Percentiles rank a stretch among this genome's conserved stretches.
These are phyloP conservation scores for Colletotrichum australisinense DNA, from an alignment of 2,329 filamentous ascomycete genomes.

Conservation along the genomic window DNA sequence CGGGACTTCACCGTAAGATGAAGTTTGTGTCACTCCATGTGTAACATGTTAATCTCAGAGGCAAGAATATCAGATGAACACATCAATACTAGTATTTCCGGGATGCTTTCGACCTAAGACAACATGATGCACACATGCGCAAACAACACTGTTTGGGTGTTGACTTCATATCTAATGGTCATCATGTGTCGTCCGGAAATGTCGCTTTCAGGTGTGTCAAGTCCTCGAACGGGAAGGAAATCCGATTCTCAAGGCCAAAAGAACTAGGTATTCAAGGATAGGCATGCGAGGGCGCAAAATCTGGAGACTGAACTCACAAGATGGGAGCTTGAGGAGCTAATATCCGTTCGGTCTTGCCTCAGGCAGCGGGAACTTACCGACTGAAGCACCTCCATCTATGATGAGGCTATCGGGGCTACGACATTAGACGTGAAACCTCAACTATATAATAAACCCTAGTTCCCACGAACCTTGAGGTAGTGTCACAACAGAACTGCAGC, in stretches of 20 bases:
- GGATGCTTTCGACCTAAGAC: background rate
- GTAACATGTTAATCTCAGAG: background rate
- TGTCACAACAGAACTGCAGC: background rate
- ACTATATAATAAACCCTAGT: background rate
- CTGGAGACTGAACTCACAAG: background rate
- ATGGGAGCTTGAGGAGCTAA: background rate
- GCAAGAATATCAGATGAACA: background rate
- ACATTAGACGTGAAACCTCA: background rate
- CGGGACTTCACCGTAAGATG: background rate
- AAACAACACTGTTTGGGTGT: background rate
- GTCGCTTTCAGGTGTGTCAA: background rate
- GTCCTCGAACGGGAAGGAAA: background rate
- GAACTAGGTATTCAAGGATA: no score
- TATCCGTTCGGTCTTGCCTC: background rate
- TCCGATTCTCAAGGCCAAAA: background rate
- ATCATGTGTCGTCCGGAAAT: background rate
- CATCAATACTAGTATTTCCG: background rate
- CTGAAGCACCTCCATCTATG: background rate
- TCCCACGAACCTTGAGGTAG: background rate
- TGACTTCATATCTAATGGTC: background rate
- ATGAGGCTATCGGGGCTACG: background rate
- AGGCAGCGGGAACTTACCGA: background rate
- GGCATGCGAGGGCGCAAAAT: background rate
- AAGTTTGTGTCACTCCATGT: background rate
- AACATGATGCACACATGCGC: background rate